Conservation (phyloP, 352 stramenopile species). For the Phytophthora pseudosyringae region DNA sequence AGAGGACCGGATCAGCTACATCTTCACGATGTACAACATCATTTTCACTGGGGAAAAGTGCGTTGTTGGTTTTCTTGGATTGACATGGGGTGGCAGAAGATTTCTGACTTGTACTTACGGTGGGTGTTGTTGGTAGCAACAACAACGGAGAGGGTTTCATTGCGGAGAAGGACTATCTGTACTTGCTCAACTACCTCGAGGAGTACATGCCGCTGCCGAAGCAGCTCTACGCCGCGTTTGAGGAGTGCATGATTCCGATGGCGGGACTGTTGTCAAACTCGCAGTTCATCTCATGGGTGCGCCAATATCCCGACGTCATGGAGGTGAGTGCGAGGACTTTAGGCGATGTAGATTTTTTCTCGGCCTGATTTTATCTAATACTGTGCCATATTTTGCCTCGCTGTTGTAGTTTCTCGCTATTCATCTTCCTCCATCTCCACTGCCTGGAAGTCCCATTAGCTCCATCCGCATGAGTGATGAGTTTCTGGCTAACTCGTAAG, state of each 20-base stretch:
- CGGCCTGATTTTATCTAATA: neutral
- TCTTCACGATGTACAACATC: constrained; percentile 89
- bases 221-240: constrained; percentile 78
- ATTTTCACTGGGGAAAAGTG: constrained; percentile 75
- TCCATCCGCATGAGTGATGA: constrained; percentile 53
- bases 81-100: neutral
- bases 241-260: constrained; percentile 69
- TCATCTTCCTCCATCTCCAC: constrained; percentile 49
- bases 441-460: constrained; percentile 41
- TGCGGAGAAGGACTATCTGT: constrained; percentile 72
- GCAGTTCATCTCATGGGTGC: constrained; percentile 80
- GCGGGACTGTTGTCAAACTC: constrained; percentile 61
- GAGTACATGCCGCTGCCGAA: constrained; percentile 71
- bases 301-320: constrained; percentile 68
- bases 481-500: constrained; percentile 47
- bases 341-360: no score
- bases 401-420: constrained; percentile 50
- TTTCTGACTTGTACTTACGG: constrained; percentile 2
- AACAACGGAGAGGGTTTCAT: constrained; percentile 68
- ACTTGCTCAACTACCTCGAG: constrained; percentile 72
- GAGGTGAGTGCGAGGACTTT: constrained; percentile 42
- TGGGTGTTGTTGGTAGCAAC: constrained; percentile 21
- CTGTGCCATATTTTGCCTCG: neutral
- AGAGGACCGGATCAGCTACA: constrained; percentile 88
- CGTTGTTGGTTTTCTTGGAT: constrained; percentile 1